Conservation (phyloP, 768 basidiomycete genomes). For the Russula foetens region DNA sequence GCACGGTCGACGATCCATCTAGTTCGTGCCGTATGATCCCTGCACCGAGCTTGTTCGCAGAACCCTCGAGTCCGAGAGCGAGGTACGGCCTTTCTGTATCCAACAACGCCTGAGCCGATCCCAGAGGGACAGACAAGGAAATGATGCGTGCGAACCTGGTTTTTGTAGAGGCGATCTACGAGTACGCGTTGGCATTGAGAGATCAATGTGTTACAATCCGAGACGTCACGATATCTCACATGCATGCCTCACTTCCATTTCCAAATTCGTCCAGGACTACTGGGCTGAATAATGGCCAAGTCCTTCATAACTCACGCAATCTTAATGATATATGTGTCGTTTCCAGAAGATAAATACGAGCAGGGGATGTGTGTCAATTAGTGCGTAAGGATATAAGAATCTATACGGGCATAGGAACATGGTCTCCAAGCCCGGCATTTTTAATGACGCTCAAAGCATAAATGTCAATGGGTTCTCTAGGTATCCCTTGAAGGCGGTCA, state of each 20-base stretch:
- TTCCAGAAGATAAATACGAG: background rate
- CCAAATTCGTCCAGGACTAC: too few relatives aligned
- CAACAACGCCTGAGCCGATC: background rate
- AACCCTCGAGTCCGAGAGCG: conserved; percentile 96
- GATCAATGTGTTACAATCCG: too few relatives aligned
- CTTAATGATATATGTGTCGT: background rate
- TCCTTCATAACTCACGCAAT: background rate
- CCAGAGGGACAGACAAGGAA: background rate
- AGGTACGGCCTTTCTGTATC: conserved; percentile 57
- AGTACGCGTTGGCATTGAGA: conserved; percentile 13
- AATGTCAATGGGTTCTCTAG: conserved; percentile 95
- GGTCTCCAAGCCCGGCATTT: conserved; percentile 4
- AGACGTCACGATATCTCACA: too few relatives aligned
- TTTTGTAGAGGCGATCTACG: conserved; percentile 15
- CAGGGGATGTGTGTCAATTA: conserved; percentile 7
- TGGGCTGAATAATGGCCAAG: too few relatives aligned
- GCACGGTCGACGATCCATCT: conserved; percentile 64
- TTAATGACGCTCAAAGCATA: conserved; percentile 59
- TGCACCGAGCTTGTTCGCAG: conserved; percentile 95
- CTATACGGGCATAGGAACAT: conserved; percentile 1
- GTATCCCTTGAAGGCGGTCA: conserved; percentile 90
- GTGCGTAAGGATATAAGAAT: conserved; percentile 18
- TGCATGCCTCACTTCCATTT: too few relatives aligned
- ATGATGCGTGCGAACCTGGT: conserved; percentile 8
- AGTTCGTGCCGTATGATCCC: conserved; percentile 82